Evolutionary conservation across 2,329 filamentous ascomycete genomes (phyloP).

Genomic region (Cercospora canescens): DNA sequence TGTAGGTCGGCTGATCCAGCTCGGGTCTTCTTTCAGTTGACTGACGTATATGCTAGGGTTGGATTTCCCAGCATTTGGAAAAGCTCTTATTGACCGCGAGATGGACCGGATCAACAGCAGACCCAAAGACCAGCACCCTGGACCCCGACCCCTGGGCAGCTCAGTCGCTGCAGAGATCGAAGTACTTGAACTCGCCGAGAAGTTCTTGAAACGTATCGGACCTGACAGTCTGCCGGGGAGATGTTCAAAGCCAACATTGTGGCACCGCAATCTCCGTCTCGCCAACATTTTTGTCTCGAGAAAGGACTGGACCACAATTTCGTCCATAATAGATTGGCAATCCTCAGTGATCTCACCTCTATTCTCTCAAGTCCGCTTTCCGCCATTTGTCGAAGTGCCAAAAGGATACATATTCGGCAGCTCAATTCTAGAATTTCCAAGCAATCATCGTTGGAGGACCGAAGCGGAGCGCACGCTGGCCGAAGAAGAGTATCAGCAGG

Average conservation of each 20-base stretch:
- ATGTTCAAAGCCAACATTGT: slow-evolving; percentile 6
- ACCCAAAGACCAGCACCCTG: neutral
- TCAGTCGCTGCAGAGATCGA: neutral
- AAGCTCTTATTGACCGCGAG: neutral
- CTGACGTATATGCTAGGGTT: neutral
- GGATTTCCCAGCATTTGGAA: neutral
- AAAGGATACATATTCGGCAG: slow-evolving; percentile 10
- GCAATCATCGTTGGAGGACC: slow-evolving; percentile 6
- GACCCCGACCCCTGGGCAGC: neutral
- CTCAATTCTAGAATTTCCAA: neutral
- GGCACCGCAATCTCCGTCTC: slow-evolving; percentile 11
- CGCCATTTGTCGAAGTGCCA: slow-evolving; percentile 11
- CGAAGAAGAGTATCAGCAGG: slow-evolving; percentile 6
- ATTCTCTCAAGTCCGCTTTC: slow-evolving; percentile 11
- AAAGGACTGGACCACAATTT: slow-evolving; percentile 10
- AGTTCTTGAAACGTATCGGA: neutral
- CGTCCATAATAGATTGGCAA: slow-evolving; percentile 14
- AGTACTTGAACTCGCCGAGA: neutral
- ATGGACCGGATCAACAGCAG: neutral
- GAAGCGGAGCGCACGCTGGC: slow-evolving; percentile 8
- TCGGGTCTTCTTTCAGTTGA: neutral
- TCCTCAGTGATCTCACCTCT: neutral
- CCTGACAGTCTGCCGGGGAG: slow-evolving; percentile 4
- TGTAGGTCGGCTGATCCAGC: neutral
- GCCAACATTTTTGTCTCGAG: slow-evolving; percentile 11